Conservation (phyloP, 1,139 yeast species). For the Diutina scorzettiae region DNA sequence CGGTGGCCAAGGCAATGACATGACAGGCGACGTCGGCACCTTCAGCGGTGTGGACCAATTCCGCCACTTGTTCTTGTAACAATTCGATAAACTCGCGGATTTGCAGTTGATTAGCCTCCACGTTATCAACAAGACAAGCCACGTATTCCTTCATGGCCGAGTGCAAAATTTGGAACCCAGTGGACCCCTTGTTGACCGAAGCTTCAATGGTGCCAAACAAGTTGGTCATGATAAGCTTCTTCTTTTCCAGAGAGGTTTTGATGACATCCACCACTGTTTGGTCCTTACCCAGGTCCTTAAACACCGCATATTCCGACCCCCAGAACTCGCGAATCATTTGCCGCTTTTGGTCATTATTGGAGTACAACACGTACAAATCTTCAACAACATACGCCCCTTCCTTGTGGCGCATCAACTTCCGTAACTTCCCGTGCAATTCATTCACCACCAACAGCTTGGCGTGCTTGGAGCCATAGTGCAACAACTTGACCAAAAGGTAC, state of each 20-base stretch:
- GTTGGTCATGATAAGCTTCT: slow-evolving; percentile 64
- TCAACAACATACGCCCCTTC: slow-evolving; percentile 99
- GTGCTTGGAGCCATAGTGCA: slow-evolving; percentile 84
- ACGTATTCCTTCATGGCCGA: slow-evolving; percentile 91
- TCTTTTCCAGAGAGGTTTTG: slow-evolving; percentile 68
- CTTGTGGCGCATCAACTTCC: slow-evolving; percentile 90
- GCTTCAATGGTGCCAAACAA: slow-evolving; percentile 76
- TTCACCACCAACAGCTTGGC: slow-evolving; percentile 64
- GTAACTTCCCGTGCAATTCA: slow-evolving; percentile 81
- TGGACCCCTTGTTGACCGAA: slow-evolving; percentile 88
- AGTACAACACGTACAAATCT: slow-evolving; percentile 78
- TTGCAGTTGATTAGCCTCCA: slow-evolving; percentile 41
- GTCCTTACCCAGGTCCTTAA: slow-evolving; percentile 62
- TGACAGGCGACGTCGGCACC: slow-evolving; percentile 89
- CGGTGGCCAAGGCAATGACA: slow-evolving; percentile 70
- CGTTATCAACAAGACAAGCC: slow-evolving; percentile 45
- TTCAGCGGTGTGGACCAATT: slow-evolving; percentile 88
- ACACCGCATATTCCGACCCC: slow-evolving; percentile 93
- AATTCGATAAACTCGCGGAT: slow-evolving; percentile 75
- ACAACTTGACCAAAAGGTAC: slow-evolving; percentile 73
- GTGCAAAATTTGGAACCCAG: slow-evolving; percentile 92
- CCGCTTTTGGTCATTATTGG: slow-evolving; percentile 71
- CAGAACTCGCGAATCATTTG: slow-evolving; percentile 94
- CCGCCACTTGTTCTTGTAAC: slow-evolving; percentile 81
- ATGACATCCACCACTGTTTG: slow-evolving; percentile 57